Evolutionary conservation across 441 rosid species (phyloP).

Genomic region (Adansonia rubrostipa): DNA sequence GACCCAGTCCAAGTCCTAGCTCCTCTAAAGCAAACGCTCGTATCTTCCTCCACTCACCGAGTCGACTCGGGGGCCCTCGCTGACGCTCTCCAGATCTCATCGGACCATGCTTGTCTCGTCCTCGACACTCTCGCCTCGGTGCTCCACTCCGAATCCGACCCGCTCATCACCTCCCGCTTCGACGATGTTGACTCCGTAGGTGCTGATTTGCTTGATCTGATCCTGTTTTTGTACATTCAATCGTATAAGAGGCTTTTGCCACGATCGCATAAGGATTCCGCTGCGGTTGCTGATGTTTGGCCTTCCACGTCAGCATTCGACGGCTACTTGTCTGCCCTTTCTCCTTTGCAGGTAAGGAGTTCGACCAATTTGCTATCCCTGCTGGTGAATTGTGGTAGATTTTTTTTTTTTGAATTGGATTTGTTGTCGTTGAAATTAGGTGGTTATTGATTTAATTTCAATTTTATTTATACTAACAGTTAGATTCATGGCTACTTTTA

Average conservation of each 20-base stretch:
- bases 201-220: slow-evolving; percentile 83
- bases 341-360: slow-evolving; percentile 88
- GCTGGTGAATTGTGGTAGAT: slow-evolving; percentile 23
- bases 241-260: slow-evolving; percentile 91
- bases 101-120: slow-evolving; percentile 81
- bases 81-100: slow-evolving; percentile 88
- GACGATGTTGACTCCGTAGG: slow-evolving; percentile 66
- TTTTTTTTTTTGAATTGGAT: background rate
- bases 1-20: slow-evolving; percentile 83
- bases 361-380: slow-evolving; percentile 3
- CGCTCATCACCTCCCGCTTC: slow-evolving; percentile 54
- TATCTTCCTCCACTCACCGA: slow-evolving; percentile 51
- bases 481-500: background rate
- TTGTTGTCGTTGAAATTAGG: background rate
- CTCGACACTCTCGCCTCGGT: slow-evolving; percentile 86
- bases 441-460: background rate
- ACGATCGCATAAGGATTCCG: slow-evolving; percentile 90
- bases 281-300: slow-evolving; percentile 96
- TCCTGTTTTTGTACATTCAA: slow-evolving; percentile 84
- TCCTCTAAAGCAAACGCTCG: slow-evolving; percentile 69
- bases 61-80: slow-evolving; percentile 64
- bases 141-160: slow-evolving; percentile 78
- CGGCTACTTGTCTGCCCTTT: slow-evolving; percentile 86
- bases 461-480: background rate
- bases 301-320: slow-evolving; percentile 98